Evolutionary conservation across 2,329 filamentous ascomycete species (phyloP).

Genomic region (Scopulariopsis brevicaulis): DNA sequence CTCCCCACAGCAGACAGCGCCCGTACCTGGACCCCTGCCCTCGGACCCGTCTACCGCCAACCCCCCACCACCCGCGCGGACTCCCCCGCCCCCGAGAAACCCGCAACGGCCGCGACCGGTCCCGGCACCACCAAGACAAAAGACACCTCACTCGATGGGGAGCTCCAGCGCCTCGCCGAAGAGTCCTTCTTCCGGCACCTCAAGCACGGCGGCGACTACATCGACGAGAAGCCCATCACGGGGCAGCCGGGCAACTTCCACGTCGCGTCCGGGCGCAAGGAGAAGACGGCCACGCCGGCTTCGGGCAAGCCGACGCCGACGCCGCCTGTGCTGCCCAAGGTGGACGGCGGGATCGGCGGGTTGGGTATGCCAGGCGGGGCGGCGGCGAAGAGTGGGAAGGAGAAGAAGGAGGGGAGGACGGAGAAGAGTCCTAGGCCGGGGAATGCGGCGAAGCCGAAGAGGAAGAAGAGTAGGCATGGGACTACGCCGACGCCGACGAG

Average conservation of each 20-base stretch:
- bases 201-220: constrained; percentile 50
- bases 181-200: constrained; percentile 47
- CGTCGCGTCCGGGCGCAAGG: constrained; percentile 46
- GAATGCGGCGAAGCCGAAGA: constrained; percentile 19
- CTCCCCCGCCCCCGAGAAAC: constrained; percentile 13
- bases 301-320: constrained; percentile 3
- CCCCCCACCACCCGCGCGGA: constrained; percentile 23
- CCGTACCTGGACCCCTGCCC: constrained; percentile 41
- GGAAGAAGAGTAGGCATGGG: constrained; percentile 24
- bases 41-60: constrained; percentile 38
- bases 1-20: constrained; percentile 38
- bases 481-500: neutral
- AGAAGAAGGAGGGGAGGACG: constrained; percentile 23
- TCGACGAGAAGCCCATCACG: constrained; percentile 58
- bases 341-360: neutral
- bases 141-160: constrained; percentile 18
- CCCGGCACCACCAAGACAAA: constrained; percentile 16
- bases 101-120: constrained; percentile 6
- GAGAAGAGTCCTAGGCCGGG: constrained; percentile 18
- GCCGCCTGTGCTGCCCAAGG: constrained; percentile 2
- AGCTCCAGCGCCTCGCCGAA: constrained; percentile 37
- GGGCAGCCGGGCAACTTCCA: constrained; percentile 56
- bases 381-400: constrained; percentile 18
- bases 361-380: constrained; percentile 7
- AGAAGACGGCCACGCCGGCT: constrained; percentile 15